Conservation (phyloP, 148 eudicot species). For the Talinum fruticosum region DNA sequence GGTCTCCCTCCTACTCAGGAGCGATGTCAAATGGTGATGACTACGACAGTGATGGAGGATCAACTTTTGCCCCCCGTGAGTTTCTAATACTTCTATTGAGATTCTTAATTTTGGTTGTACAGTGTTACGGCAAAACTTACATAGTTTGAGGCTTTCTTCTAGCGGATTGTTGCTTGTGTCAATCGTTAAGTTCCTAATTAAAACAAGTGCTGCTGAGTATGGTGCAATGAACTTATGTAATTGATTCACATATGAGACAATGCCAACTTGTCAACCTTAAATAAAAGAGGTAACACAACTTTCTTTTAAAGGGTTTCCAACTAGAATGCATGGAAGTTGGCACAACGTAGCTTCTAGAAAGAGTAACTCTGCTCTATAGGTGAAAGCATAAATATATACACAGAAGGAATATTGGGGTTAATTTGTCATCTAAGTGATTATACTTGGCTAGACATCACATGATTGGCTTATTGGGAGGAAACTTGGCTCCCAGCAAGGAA, state of each 20-base stretch:
- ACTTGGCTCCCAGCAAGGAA: not conserved
- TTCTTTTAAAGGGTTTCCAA: not conserved
- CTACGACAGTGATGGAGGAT: conserved; percentile 87
- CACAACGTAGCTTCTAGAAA: not conserved
- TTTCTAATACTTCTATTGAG: conserved; percentile 16
- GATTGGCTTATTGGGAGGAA: no score
- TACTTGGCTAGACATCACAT: no score
- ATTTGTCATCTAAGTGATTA: no score
- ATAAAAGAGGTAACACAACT: not conserved
- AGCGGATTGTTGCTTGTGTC: not conserved
- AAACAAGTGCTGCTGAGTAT: not conserved
- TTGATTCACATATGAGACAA: not conserved
- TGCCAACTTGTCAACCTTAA: not conserved
- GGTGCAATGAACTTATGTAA: conserved; percentile 12
- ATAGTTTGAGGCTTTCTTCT: not conserved
- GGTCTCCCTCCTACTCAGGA: conserved; percentile 62
- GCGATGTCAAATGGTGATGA: conserved; percentile 70
- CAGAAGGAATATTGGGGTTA: no score
- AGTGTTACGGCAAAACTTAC: not conserved
- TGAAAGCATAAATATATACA: not conserved
- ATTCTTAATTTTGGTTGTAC: not conserved
- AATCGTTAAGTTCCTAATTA: not conserved
- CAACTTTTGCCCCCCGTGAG: conserved; percentile 94
- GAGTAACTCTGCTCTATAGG: not conserved
- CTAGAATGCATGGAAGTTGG: conserved; percentile 4